These are phyloP conservation scores for Sphaceloma murrayae DNA, from an alignment of 2,329 filamentous ascomycete genomes.

Conservation along the genomic window DNA sequence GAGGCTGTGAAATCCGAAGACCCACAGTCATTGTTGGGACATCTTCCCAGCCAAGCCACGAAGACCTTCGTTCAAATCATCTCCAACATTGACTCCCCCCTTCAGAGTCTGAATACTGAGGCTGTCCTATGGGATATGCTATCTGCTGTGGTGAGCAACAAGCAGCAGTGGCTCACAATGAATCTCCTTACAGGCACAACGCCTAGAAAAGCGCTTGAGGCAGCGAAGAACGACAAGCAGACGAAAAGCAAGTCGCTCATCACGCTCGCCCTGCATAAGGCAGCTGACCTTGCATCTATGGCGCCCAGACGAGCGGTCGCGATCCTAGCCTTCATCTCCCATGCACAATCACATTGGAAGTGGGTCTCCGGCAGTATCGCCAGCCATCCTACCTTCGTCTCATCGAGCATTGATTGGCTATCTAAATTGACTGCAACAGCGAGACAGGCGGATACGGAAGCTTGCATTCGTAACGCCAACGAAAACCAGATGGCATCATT, in stretches of 20 bases:
- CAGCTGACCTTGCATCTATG: conserved; percentile 54
- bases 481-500: conserved; percentile 59
- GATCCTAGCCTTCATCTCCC: conserved; percentile 76
- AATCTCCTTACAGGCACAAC: conserved; percentile 83
- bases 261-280: conserved; percentile 58
- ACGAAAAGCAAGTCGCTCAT: conserved; percentile 58
- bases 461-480: conserved; percentile 25
- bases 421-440: conserved; percentile 45
- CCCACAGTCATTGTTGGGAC: conserved; percentile 86
- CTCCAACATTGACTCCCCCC: conserved; percentile 65
- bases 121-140: conserved; percentile 75
- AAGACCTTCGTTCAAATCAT: conserved; percentile 75
- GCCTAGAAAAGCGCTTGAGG: conserved; percentile 63
- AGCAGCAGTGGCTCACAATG: conserved; percentile 93
- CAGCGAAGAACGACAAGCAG: conserved; percentile 40
- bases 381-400: conserved; percentile 63
- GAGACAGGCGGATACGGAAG: conserved; percentile 22
- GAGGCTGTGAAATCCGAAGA: conserved; percentile 55
- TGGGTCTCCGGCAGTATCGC: conserved; percentile 80
- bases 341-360: conserved; percentile 88
- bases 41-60: conserved; percentile 71
- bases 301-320: conserved; percentile 58
- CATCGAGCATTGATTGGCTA: conserved; percentile 61
- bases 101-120: conserved; percentile 55
- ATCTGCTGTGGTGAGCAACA: conserved; percentile 73